Evolutionary conservation across 2,329 filamentous ascomycete species (phyloP).

Genomic region (Colletotrichum tropicicola): DNA sequence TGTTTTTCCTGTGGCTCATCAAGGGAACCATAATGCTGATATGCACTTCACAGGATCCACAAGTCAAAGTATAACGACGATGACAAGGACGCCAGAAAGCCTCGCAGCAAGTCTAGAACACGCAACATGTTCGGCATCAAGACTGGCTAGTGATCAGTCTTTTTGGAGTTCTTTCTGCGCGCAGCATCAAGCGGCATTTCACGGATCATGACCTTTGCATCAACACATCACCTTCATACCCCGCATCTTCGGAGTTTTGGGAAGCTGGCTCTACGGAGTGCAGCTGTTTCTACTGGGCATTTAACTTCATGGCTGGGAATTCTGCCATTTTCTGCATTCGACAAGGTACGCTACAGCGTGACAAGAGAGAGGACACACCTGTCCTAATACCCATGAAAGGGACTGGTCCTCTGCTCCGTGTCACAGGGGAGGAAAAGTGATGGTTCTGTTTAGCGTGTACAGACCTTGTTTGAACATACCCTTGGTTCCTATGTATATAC

Average conservation of each 20-base stretch:
- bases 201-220: constrained; percentile 34
- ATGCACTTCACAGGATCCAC: constrained; percentile 77
- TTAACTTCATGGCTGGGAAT: constrained; percentile 19
- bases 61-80: constrained; percentile 91
- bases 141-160: constrained; percentile 30
- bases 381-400: neutral
- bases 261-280: constrained; percentile 27
- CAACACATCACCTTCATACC: constrained; percentile 30
- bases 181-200: constrained; percentile 28
- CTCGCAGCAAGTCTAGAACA: constrained; percentile 79
- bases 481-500: constrained; percentile 23
- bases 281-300: constrained; percentile 25
- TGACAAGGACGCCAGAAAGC: constrained; percentile 57
- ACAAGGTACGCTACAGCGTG: neutral
- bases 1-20: constrained; percentile 45
- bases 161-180: constrained; percentile 22
- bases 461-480: constrained; percentile 27
- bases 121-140: constrained; percentile 74
- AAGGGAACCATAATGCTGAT: constrained; percentile 20
- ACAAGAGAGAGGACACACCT: neutral
- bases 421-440: neutral
- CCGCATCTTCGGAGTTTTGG: constrained; percentile 31
- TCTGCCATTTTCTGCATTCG: constrained; percentile 28
- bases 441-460: constrained; percentile 9
- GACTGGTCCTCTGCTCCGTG: neutral